Conservation (phyloP, 2,329 filamentous ascomycete genomes). For the Aspergillus sp. region DNA sequence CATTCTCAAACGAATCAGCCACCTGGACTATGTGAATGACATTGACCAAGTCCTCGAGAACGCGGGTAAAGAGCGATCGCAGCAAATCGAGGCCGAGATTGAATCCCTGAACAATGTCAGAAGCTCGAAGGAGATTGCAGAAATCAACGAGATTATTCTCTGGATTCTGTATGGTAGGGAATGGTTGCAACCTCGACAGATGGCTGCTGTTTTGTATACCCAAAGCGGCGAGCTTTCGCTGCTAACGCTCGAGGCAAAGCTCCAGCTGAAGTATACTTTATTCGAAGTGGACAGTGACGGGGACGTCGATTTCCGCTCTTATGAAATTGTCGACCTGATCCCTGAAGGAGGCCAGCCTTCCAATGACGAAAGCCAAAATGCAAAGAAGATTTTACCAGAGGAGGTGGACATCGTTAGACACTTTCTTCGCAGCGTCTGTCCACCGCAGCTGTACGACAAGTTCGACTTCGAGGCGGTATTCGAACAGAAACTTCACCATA, state of each 20-base stretch:
- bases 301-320: conserved; percentile 19
- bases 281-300: conserved; percentile 24
- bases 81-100: conserved; percentile 27
- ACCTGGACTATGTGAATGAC: conserved; percentile 26
- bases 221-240: conserved; percentile 26
- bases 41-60: conserved; percentile 27
- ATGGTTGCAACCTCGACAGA: conserved; percentile 17
- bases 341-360: conserved; percentile 6
- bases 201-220: conserved; percentile 22
- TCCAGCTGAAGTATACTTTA: conserved; percentile 20
- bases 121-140: conserved; percentile 25
- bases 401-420: conserved; percentile 26
- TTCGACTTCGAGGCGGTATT: conserved; percentile 28
- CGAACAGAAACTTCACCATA: conserved; percentile 20
- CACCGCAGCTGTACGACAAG: conserved; percentile 22
- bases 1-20: conserved; percentile 26
- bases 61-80: conserved; percentile 22
- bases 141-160: conserved; percentile 29
- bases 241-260: conserved; percentile 20
- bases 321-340: conserved; percentile 17
- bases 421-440: conserved; percentile 27
- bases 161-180: conserved; percentile 25
- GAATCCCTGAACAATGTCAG: conserved; percentile 23
- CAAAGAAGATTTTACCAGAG: conserved; percentile 7
- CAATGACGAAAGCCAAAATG: background rate